Conservation (phyloP, 2,329 filamentous ascomycete species). For the Nemania sp. region DNA sequence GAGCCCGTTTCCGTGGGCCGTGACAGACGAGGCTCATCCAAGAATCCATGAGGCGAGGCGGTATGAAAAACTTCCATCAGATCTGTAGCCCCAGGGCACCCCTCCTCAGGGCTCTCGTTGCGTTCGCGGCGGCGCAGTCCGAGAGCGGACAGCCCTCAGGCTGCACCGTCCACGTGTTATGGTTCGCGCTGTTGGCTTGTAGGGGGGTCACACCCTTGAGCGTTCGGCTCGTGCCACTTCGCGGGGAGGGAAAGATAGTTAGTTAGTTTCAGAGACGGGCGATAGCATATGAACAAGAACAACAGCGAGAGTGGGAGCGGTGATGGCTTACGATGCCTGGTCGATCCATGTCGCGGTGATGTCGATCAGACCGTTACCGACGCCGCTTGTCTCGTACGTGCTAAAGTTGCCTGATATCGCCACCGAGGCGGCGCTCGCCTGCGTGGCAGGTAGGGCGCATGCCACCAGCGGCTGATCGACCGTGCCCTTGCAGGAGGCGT, state of each 20-base stretch:
- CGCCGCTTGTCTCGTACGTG: conserved; percentile 30
- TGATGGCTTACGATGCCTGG: conserved; percentile 16
- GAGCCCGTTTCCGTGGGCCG: not conserved
- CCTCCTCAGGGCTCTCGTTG: conserved; percentile 6
- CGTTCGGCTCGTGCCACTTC: conserved; percentile 9
- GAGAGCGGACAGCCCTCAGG: conserved; percentile 23
- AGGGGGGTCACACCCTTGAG: conserved; percentile 24
- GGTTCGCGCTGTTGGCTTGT: conserved; percentile 22
- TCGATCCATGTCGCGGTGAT: conserved; percentile 24
- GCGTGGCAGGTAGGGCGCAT: conserved; percentile 18
- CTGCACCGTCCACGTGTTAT: conserved; percentile 20
- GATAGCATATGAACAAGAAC: not conserved
- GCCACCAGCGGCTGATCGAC: conserved; percentile 23
- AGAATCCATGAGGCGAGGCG: not conserved
- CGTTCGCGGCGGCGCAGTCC: conserved; percentile 3
- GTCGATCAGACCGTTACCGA: conserved; percentile 25
- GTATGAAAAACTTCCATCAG: conserved; percentile 1
- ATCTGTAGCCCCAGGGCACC: conserved; percentile 2
- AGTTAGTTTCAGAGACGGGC: not conserved
- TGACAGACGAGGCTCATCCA: not conserved
- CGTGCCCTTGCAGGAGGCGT: conserved; percentile 19
- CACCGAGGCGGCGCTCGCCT: not conserved
- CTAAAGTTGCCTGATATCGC: conserved; percentile 29
- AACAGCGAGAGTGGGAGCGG: not conserved
- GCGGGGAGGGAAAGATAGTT: too few relatives aligned